Percentiles rank a stretch among this genome's conserved stretches.
phyloP scores from a whole-genome alignment of 805 yeast species.

The Gaillardinia entomophila region DNA sequence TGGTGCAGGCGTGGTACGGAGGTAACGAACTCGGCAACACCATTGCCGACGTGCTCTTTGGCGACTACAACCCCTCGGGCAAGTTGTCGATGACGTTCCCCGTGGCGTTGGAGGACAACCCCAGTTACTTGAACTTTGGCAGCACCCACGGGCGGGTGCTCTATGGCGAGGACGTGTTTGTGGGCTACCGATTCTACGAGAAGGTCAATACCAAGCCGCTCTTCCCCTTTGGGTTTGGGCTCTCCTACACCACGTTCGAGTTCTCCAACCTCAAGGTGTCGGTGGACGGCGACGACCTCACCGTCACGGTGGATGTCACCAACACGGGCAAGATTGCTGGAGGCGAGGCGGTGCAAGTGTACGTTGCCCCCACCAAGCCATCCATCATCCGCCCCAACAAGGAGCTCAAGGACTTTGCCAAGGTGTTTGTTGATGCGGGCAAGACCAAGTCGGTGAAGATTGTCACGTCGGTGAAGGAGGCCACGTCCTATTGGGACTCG shows the following conservation, averaged over 20 bases:
- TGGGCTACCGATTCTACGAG: constrained; percentile 61
- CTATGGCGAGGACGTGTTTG: constrained; percentile 63
- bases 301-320: constrained; percentile 33
- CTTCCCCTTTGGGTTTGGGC: constrained; percentile 60
- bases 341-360: constrained; percentile 52
- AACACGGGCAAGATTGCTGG: constrained; percentile 48
- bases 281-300: constrained; percentile 18
- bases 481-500: constrained; percentile 51
- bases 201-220: constrained; percentile 41
- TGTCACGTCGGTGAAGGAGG: constrained; percentile 40
- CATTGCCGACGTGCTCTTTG: constrained; percentile 55
- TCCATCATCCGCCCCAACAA: constrained; percentile 46
- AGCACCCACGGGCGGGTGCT: constrained; percentile 48
- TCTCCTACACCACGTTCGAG: constrained; percentile 52
- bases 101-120: constrained; percentile 44
- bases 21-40: constrained; percentile 56
- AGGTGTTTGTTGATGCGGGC: constrained; percentile 42
- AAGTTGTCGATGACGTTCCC: constrained; percentile 56
- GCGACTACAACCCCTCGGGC: constrained; percentile 58
- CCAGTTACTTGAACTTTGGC: constrained; percentile 47
- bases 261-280: constrained; percentile 31
- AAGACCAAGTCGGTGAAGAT: constrained; percentile 33
- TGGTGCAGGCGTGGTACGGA: constrained; percentile 52
- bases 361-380: constrained; percentile 36
- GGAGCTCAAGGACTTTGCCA: constrained; percentile 55